Conservation (phyloP, 2,329 filamentous ascomycete genomes). For the Xylaria digitata region DNA sequence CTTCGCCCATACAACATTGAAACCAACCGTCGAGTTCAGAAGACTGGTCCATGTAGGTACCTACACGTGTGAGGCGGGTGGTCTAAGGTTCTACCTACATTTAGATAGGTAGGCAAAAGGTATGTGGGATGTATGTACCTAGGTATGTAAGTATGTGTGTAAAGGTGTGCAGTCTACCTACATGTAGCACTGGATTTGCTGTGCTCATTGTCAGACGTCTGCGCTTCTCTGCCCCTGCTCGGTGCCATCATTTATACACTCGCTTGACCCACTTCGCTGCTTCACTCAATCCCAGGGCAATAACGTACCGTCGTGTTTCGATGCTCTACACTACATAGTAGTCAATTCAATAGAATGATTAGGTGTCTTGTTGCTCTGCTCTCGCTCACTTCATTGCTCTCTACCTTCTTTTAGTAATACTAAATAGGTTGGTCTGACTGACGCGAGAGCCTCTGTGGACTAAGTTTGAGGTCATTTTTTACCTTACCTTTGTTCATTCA, state of each 20-base stretch:
- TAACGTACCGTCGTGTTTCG: neutral
- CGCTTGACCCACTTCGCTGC: conserved; percentile 15
- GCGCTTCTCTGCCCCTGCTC: conserved; percentile 7
- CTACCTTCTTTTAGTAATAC: neutral
- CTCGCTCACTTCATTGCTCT: conserved; percentile 4
- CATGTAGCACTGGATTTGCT: conserved; percentile 6
- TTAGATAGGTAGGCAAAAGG: too few species aligned
- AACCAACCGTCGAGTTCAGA: too few species aligned
- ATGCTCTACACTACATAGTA: too few species aligned
- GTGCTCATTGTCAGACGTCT: conserved; percentile 22
- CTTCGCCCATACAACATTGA: too few species aligned
- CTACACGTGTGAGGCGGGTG: too few species aligned
- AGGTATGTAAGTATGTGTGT: neutral
- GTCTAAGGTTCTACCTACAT: too few species aligned
- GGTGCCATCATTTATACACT: conserved; percentile 17
- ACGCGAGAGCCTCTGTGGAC: conserved; percentile 4
- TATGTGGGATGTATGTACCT: too few species aligned
- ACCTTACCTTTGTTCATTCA: conserved; percentile 1
- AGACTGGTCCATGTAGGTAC: too few species aligned
- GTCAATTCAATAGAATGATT: neutral
- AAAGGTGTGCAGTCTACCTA: neutral
- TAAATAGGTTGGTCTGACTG: neutral
- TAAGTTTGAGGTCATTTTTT: neutral
- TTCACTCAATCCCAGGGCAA: conserved; percentile 18
- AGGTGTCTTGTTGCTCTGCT: neutral